A percentile compares a stretch with the other conserved stretches of the same genome.
These are phyloP conservation scores for Xylaria sp. DNA, from an alignment of 2,329 filamentous ascomycete species.

Conservation along the genomic window DNA sequence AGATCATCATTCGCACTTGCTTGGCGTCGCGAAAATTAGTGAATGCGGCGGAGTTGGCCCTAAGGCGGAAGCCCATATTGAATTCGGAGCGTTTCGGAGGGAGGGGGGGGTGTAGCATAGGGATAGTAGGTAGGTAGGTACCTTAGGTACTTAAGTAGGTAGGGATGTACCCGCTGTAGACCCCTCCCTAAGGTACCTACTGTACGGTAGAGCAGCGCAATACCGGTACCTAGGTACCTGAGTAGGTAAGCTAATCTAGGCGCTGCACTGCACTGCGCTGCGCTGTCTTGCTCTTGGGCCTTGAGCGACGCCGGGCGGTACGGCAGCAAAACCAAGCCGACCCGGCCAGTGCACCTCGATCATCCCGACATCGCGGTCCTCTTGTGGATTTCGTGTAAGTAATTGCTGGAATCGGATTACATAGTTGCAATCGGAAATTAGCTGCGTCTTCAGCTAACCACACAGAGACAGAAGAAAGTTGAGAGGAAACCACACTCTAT, in stretches of 20 bases:
- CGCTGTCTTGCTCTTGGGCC: conserved; percentile 8
- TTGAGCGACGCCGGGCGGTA: conserved; percentile 8
- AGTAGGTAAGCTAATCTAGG: too few relatives aligned
- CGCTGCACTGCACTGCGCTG: not conserved
- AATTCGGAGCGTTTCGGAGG: too few relatives aligned
- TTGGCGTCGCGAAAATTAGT: not conserved
- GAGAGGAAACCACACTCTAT: not conserved
- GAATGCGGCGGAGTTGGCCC: too few relatives aligned
- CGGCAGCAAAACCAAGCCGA: conserved; percentile 12
- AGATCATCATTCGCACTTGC: not conserved
- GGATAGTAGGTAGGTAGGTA: too few relatives aligned
- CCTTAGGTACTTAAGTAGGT: too few relatives aligned
- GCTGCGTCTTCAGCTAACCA: not conserved
- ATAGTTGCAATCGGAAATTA: too few relatives aligned
- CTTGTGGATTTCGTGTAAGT: not conserved
- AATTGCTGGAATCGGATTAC: not conserved
- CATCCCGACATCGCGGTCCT: not conserved
- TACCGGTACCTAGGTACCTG: too few relatives aligned
- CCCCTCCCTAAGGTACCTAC: not conserved
- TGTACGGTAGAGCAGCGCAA: not conserved
- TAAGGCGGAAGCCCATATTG: too few relatives aligned
- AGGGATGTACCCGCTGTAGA: too few relatives aligned
- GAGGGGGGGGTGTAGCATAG: too few relatives aligned
- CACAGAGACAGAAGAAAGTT: not conserved
- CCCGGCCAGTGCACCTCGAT: conserved; percentile 9